A percentile compares a stretch with the other conserved stretches of the same genome.
These are phyloP conservation scores for Pseudonectria foliicola DNA, from an alignment of 2,329 filamentous ascomycete species.

Conservation along the genomic window DNA sequence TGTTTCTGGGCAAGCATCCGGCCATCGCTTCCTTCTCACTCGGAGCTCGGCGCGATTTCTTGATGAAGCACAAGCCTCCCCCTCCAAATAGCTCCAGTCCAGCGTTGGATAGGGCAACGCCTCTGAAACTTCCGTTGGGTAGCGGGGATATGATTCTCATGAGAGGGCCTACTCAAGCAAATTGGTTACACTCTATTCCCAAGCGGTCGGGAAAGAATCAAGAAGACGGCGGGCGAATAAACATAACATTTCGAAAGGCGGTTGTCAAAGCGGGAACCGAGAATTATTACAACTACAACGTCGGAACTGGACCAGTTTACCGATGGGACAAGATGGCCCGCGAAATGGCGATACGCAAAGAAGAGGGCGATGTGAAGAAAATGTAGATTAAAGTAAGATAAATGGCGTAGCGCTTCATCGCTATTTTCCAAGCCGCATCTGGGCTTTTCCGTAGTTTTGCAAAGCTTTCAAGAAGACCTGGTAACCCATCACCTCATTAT, in stretches of 20 bases:
- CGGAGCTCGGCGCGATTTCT: constrained; percentile 65
- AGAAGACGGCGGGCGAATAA: constrained; percentile 58
- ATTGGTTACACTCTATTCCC: constrained; percentile 73
- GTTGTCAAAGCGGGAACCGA: constrained; percentile 66
- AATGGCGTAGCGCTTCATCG: not conserved
- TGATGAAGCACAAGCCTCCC: constrained; percentile 69
- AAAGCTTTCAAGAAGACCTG: constrained; percentile 85
- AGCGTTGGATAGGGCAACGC: constrained; percentile 27
- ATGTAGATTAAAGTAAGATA: constrained; percentile 2
- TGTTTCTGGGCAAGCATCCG: constrained; percentile 62
- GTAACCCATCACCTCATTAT: constrained; percentile 82
- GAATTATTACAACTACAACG: constrained; percentile 82
- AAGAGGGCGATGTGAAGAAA: too few species aligned
- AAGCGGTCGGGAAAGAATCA: constrained; percentile 61
- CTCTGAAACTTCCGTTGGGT: constrained; percentile 46
- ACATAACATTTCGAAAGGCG: constrained; percentile 71
- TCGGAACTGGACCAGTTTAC: constrained; percentile 61
- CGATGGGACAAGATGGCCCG: constrained; percentile 53
- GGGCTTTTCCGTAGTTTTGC: constrained; percentile 75
- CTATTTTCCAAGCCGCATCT: constrained; percentile 76
- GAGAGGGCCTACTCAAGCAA: constrained; percentile 65
- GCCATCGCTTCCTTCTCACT: constrained; percentile 70
- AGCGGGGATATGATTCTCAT: constrained; percentile 76
- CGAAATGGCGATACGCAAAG: constrained; percentile 40
- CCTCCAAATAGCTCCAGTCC: constrained; percentile 26